Evolutionary conservation across 179 eudicot genomes (phyloP).

Genomic region (Beta macrorhiza): DNA sequence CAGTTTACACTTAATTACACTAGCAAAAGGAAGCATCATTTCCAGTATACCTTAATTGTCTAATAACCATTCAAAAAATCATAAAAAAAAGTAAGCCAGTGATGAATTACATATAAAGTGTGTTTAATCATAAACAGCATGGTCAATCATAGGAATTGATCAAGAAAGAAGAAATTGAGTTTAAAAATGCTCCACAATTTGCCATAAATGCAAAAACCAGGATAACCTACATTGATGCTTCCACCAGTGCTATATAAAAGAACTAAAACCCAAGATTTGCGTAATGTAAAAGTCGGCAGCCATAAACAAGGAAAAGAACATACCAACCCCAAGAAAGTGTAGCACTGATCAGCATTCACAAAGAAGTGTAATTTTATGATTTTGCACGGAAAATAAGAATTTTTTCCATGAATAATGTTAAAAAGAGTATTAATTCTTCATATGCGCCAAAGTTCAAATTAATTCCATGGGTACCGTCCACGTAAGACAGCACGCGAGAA

Average conservation of each 20-base stretch:
- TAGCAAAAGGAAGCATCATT: neutral
- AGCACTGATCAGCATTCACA: neutral
- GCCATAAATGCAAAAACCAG: neutral
- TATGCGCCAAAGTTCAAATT: too few relatives aligned
- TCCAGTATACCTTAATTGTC: neutral
- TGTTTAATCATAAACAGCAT: neutral
- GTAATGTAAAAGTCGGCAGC: neutral
- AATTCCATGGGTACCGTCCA: too few relatives aligned
- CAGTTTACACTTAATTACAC: neutral
- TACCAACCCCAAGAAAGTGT: too few relatives aligned
- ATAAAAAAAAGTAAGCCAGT: neutral
- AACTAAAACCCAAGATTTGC: neutral
- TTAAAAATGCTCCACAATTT: neutral
- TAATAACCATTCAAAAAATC: neutral
- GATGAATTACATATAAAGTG: neutral
- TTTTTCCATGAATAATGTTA: too few relatives aligned
- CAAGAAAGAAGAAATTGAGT: neutral
- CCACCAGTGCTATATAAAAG: neutral
- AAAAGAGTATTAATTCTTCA: too few relatives aligned
- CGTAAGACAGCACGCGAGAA: too few relatives aligned
- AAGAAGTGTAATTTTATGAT: neutral
- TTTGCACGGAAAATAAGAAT: neutral
- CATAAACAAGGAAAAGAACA: neutral
- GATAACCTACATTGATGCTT: neutral
- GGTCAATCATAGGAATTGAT: neutral